Evolutionary conservation across 257 asterid genomes (phyloP), one percentile per base, ranked within the genome.

Genomic region (Coffea eugenioides): DNA sequence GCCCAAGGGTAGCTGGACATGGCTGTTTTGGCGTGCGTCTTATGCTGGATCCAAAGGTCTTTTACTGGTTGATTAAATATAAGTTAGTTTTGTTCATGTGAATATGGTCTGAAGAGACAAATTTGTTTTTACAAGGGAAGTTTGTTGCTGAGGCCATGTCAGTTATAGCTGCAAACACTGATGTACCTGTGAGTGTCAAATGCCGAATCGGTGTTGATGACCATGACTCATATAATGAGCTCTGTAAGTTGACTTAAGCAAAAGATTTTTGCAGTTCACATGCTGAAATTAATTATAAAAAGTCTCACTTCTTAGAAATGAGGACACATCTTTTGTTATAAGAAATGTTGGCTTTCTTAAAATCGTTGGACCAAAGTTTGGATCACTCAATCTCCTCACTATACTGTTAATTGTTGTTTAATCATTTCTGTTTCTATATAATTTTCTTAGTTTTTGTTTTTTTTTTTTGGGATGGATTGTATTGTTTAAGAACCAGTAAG

Each of bases 31-130:
- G 99, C 56, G 98, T 84, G 78, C 92, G 96, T 67, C 93, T 91
- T 82, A 95, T 95, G 99, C 97, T 93, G 86, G 97, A 93, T 80
- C 99, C 99, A 74, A 90, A 95, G 98, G 99, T 95, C 68, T 84
- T 93, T 20, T 6, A 49, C 56, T 79, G 77, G 79, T 77, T 67
- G 69, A 64, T 75, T 76, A 70, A 48, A 49, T 77, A 66, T 73
- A 76, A 68, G 54, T 49, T 8, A 48, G 14, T 73, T 76, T 46
- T 76, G 14, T 62, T 41, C 48, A n/a, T 85, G 59, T 66, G 82
- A 71, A 78, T 71, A 64, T 83, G 84, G 80, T 80, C 92, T 90
- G 85, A 89, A 78, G 81, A 49, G 79, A 59, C 79, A 67, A 77
- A 46, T 85, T 83, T 82, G 65, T 83, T 87, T 81, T 82, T 88